These are phyloP conservation scores for Fusarium temperatum DNA, from an alignment of 2,329 filamentous ascomycete genomes.

Conservation along the genomic window DNA sequence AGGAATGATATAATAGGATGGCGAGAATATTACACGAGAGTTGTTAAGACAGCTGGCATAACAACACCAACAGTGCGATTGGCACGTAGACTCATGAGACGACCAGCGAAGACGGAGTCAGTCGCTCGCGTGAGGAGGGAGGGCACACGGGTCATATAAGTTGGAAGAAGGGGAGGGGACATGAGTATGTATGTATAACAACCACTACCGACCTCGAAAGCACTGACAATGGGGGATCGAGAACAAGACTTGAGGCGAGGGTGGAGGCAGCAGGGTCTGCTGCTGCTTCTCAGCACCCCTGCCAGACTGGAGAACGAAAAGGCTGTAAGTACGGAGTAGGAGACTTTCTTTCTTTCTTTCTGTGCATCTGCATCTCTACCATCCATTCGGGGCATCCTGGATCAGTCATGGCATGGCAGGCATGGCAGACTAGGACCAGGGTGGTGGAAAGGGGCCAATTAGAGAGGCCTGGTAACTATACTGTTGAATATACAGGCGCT, in stretches of 20 bases:
- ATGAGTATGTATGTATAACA: conserved; percentile 4
- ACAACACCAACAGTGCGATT: conserved; percentile 12
- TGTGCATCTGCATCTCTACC: conserved; percentile 37
- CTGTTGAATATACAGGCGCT: conserved; percentile 30
- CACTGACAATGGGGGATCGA: conserved; percentile 26
- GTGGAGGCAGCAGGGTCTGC: conserved; percentile 32
- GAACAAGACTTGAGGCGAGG: conserved; percentile 27
- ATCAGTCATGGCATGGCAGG: conserved; percentile 19
- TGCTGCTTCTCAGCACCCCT: conserved; percentile 29
- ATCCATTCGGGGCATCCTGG: conserved; percentile 38
- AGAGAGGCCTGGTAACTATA: conserved; percentile 24
- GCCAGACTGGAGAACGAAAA: conserved; percentile 21
- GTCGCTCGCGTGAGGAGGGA: conserved; percentile 34
- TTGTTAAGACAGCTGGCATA: conserved; percentile 14
- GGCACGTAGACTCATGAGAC: conserved; percentile 28
- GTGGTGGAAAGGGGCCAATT: conserved; percentile 37
- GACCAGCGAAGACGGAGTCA: conserved; percentile 13
- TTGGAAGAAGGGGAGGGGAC: conserved; percentile 34
- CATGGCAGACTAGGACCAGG: conserved; percentile 34
- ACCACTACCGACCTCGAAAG: conserved; percentile 27
- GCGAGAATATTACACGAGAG: conserved; percentile 19
- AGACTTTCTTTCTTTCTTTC: conserved; percentile 26
- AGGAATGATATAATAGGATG: not conserved
- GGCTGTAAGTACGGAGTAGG: not conserved
- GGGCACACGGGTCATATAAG: conserved; percentile 45